Evolutionary conservation across 208 protist species (phyloP), one percentile per base, ranked within the genome.

Genomic region (Trypanosoma brucei): DNA sequence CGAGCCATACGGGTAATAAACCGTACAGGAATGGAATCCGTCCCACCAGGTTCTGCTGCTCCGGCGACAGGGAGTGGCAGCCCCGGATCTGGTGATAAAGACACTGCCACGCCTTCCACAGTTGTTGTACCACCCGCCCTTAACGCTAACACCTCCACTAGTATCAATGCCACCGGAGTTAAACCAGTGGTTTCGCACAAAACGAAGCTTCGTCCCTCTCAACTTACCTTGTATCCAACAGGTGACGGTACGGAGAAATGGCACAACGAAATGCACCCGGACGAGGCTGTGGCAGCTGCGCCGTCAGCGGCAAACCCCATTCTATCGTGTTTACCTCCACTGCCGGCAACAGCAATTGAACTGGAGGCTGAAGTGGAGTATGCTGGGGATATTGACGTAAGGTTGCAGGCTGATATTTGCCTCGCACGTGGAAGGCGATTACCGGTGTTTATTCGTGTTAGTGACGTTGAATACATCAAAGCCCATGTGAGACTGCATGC

Each of bases 301-400:
- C 33, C 6, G 7, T 14, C 35, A 37, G 13, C 33, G 3, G 56
- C 39, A 36, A 61, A 36, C 11, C 22, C 9, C 34, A 31, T 35
- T 5, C 14, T 13, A 37, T 39, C 33, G 11, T 4, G 4, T 11
- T 4, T 30, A 7, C 35, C 54, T 1, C 14, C 60, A 42, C 35
- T 44, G 22, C 49, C 42, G 8, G 45, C 68, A 0, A 61, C 72
- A 31, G 54, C 55, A 1, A 37, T 94, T n/a, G 84, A 94, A 48
- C 55, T 83, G 0, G 88, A 94, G 70, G 72, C 75, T 7, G 83
- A 92, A 68, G 71, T 92, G 53, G 84, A 94, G 72, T 94, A 94
- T 73, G 68, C 65, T 55, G 88, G 88, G 1, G 76, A 77, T 31
- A 60, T 87, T 8, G 83, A 83, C 46, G 70, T 83, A 6, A 84